These are phyloP conservation scores for Breviolum minutum DNA, from an alignment of 73 alveolate genomes.

Conservation along the genomic window DNA sequence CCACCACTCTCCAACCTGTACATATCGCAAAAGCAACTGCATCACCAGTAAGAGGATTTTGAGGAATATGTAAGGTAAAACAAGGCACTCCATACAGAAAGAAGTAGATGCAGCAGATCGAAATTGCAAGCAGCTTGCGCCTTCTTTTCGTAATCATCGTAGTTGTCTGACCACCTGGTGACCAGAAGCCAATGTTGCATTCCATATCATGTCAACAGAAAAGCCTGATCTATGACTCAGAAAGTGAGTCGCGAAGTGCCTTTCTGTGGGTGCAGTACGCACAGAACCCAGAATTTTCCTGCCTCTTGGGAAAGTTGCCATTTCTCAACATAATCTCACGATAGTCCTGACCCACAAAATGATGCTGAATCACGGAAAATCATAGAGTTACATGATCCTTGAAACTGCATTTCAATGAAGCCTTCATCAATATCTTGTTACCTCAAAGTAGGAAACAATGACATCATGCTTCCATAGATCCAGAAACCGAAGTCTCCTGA, in stretches of 20 bases:
- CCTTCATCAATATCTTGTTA: no score
- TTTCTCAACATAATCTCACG: conserved; percentile 55
- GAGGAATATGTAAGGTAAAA: not conserved
- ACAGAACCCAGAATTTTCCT: not conserved
- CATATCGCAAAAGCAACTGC: not conserved
- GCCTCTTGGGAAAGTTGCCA: conserved; percentile 90
- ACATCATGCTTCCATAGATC: not conserved
- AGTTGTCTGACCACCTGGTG: conserved; percentile 51
- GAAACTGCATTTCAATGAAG: no score
- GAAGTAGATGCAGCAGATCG: not conserved
- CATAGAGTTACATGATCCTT: no score
- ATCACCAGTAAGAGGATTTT: not conserved
- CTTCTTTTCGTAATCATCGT: conserved; percentile 74
- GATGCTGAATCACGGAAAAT: not conserved
- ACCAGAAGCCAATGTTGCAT: no score
- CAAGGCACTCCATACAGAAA: not conserved
- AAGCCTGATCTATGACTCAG: not conserved
- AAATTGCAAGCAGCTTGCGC: not conserved
- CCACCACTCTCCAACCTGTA: conserved; percentile 78
- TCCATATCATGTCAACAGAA: not conserved
- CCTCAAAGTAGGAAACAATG: no score
- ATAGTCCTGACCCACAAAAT: not conserved
- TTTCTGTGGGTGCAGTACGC: not conserved
- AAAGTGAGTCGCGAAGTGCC: not conserved
- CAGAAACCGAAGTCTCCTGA: conserved; percentile 9